Conservation (phyloP, 257 asterid species). For the Phtheirospermum japonicum region DNA sequence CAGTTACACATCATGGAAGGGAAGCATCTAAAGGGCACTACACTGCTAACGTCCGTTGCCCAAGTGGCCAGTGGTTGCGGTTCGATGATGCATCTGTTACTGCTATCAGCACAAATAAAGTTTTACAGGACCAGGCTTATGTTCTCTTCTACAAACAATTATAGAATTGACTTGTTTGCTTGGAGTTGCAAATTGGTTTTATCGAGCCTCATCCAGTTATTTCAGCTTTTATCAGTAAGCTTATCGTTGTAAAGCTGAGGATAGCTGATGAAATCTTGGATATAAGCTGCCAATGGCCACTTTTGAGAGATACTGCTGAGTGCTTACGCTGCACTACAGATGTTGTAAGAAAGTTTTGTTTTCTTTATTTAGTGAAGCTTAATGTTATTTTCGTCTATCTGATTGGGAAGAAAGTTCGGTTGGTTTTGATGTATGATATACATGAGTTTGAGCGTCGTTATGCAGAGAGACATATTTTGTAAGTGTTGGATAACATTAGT, state of each 20-base stretch:
- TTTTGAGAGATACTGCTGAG: conserved; percentile 13
- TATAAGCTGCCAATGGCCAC: background rate
- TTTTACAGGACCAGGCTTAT: conserved; percentile 81
- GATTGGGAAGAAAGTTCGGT: conserved; percentile 11
- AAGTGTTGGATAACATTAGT: conserved; percentile 9
- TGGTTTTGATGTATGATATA: conserved; percentile 17
- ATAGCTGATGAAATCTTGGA: background rate
- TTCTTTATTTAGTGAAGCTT: conserved; percentile 22
- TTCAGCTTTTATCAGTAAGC: background rate
- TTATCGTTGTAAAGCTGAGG: conserved; percentile 12
- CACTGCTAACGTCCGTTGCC: conserved; percentile 64
- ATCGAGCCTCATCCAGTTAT: background rate
- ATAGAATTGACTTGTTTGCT: conserved; percentile 30
- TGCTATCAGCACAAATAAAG: conserved; percentile 50
- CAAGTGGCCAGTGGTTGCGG: conserved; percentile 74
- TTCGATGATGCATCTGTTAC: conserved; percentile 76
- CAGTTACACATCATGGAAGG: conserved; percentile 88
- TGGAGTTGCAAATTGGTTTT: conserved; percentile 11
- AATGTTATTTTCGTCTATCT: background rate
- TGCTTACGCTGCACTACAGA: conserved; percentile 9
- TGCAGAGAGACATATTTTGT: conserved; percentile 7
- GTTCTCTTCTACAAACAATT: conserved; percentile 76
- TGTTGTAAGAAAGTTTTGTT: conserved; percentile 35
- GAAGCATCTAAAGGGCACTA: conserved; percentile 95
- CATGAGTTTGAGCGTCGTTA: background rate